These are phyloP conservation scores for Quambalaria eucalypti DNA, from an alignment of 1,284 basidiomycete species.

Conservation along the genomic window DNA sequence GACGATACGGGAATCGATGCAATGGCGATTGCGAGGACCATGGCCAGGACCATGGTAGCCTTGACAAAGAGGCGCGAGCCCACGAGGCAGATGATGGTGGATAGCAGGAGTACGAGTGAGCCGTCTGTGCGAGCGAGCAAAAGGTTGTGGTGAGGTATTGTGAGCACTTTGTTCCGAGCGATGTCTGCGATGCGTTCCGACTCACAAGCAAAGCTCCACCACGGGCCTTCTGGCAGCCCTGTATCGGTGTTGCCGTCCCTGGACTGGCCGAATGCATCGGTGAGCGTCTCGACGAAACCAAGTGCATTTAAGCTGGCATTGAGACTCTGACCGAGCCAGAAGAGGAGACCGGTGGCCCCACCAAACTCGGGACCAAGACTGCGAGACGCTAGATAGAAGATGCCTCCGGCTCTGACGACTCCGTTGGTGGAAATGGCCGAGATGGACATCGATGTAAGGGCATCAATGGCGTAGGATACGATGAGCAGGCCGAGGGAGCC, in stretches of 20 bases:
- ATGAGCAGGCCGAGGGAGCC: constrained; percentile 36
- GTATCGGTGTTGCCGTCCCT: constrained; percentile 8
- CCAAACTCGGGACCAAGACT: constrained; percentile 45
- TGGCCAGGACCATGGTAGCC: constrained; percentile 37
- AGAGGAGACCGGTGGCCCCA: constrained; percentile 44
- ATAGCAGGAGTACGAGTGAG: constrained; percentile 31
- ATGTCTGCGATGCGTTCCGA: no score
- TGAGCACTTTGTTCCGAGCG: no score
- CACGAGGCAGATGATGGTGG: constrained; percentile 40
- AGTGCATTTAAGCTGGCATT: constrained; percentile 45
- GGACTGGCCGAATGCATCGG: constrained; percentile 35
- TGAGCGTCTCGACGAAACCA: constrained; percentile 44
- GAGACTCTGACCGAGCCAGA: constrained; percentile 43
- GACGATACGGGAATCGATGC: constrained; percentile 40
- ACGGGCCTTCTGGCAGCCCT: constrained; percentile 40
- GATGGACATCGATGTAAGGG: constrained; percentile 42
- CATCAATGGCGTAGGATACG: constrained; percentile 40
- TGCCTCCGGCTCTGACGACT: constrained; percentile 44
- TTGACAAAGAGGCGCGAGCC: constrained; percentile 40
- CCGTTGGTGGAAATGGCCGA: constrained; percentile 45
- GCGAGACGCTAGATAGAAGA: constrained; percentile 45
- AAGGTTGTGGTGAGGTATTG: no score
- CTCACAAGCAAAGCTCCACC: constrained; percentile 38
- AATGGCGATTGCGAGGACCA: constrained; percentile 35
- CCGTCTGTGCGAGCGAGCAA: no score